Percentiles rank a stretch among this genome's conserved stretches.
These are phyloP conservation scores for Globisporangium uncinulatum DNA, from an alignment of 352 stramenopile genomes.

Conservation along the genomic window DNA sequence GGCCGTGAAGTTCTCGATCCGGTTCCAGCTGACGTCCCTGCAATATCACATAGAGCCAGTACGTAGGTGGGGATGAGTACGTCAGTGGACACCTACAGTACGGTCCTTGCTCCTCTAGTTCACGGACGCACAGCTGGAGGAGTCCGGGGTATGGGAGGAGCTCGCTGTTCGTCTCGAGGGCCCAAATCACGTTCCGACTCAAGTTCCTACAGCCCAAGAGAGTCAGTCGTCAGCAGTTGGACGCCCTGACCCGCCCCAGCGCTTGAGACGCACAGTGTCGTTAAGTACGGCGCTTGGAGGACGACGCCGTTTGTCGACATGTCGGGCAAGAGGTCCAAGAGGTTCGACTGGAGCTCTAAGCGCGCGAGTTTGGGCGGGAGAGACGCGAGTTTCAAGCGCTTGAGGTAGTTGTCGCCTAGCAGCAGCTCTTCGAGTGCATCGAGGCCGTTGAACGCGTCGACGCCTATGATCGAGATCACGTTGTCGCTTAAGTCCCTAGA, in stretches of 20 bases:
- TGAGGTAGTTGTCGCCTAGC: conserved; percentile 44
- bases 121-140: conserved; percentile 35
- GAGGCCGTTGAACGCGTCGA: conserved; percentile 41
- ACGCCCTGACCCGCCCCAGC: no score
- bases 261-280: conserved; percentile 56
- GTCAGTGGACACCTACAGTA: background rate
- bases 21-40: conserved; percentile 57
- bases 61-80: no score
- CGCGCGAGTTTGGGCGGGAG: conserved; percentile 34
- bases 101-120: no score
- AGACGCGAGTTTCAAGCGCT: conserved; percentile 28
- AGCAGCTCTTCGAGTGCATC: conserved; percentile 33
- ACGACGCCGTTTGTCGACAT: conserved; percentile 16
- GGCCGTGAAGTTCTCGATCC: conserved; percentile 48
- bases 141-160: conserved; percentile 37
- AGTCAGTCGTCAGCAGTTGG: no score
- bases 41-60: background rate
- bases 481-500: conserved; percentile 62
- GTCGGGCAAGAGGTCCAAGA: conserved; percentile 48
- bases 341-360: conserved; percentile 47
- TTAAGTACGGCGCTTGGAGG: conserved; percentile 24
- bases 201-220: conserved; percentile 31
- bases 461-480: conserved; percentile 54
- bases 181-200: conserved; percentile 61
- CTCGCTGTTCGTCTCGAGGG: conserved; percentile 41